These are phyloP conservation scores for Xylaria sp. DNA, from an alignment of 2,329 filamentous ascomycete genomes.

Conservation along the genomic window DNA sequence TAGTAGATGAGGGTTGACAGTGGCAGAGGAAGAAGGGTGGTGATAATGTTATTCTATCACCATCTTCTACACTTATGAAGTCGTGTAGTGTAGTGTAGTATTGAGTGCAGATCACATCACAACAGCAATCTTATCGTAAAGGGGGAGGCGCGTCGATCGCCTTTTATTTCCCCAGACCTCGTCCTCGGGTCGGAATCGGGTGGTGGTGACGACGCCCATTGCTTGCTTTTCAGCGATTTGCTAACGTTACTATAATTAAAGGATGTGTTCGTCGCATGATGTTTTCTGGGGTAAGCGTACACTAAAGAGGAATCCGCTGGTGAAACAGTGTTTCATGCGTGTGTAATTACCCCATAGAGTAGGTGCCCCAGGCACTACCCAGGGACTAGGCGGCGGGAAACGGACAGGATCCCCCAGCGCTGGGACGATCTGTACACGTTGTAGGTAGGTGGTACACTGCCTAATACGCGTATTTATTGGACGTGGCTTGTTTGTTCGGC, in stretches of 20 bases:
- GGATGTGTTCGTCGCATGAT: neutral
- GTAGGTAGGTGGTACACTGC: neutral
- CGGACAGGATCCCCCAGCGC: too few species aligned
- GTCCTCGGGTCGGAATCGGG: neutral
- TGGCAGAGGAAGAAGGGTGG: neutral
- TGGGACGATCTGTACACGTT: too few species aligned
- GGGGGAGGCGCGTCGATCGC: neutral
- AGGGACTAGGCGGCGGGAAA: too few species aligned
- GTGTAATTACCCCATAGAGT: constrained; percentile 2
- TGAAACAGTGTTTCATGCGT: constrained; percentile 2
- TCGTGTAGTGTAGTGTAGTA: neutral
- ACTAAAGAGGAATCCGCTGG: neutral
- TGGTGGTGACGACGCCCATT: neutral
- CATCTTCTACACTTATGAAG: neutral
- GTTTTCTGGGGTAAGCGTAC: constrained; percentile 1
- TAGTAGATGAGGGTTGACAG: neutral
- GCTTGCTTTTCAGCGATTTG: neutral
- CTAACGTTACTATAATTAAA: neutral
- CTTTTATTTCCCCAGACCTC: neutral
- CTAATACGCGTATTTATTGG: neutral
- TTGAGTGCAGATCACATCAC: neutral
- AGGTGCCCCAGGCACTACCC: neutral
- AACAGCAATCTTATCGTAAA: neutral
- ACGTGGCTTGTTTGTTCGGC: neutral
- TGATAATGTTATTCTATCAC: neutral